Conservation (phyloP, 352 stramenopile genomes). For the Phytophthora rubi region DNA sequence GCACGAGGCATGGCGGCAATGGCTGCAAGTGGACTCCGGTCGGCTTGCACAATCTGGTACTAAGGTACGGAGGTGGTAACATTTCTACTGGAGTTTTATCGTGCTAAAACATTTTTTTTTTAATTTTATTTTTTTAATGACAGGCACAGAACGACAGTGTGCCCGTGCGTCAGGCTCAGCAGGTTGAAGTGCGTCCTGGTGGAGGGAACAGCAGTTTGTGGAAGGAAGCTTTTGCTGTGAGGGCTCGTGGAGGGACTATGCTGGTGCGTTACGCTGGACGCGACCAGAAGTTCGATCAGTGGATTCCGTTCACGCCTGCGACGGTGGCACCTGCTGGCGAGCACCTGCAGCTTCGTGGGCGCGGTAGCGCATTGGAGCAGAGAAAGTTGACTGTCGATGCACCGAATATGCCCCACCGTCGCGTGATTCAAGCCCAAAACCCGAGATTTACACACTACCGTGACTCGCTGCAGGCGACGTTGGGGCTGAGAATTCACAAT, state of each 20-base stretch:
- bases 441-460: slow-evolving; percentile 82
- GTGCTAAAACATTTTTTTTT: neutral
- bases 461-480: slow-evolving; percentile 44
- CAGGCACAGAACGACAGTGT: slow-evolving; percentile 65
- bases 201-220: slow-evolving; percentile 49
- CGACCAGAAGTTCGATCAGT: slow-evolving; percentile 75
- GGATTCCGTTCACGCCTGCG: slow-evolving; percentile 66
- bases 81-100: neutral
- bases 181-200: slow-evolving; percentile 68
- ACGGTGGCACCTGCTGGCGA: slow-evolving; percentile 66
- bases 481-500: slow-evolving; percentile 57
- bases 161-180: slow-evolving; percentile 68
- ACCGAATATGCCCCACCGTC: slow-evolving; percentile 43
- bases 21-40: slow-evolving; percentile 68
- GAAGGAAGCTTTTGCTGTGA: slow-evolving; percentile 73
- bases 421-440: slow-evolving; percentile 76
- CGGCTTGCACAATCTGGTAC: slow-evolving; percentile 61
- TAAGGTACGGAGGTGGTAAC: slow-evolving; percentile 45
- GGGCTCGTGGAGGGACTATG: slow-evolving; percentile 46
- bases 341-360: slow-evolving; percentile 51
- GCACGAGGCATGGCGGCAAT: slow-evolving; percentile 77
- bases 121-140: neutral
- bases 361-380: slow-evolving; percentile 36
- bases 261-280: slow-evolving; percentile 74
- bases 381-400: slow-evolving; percentile 58